A percentile compares a stretch with the other conserved stretches of the same genome.
phyloP scores from a whole-genome alignment of 495 filamentous ascomycete genomes.

The Hyaloscypha finlandica region DNA sequence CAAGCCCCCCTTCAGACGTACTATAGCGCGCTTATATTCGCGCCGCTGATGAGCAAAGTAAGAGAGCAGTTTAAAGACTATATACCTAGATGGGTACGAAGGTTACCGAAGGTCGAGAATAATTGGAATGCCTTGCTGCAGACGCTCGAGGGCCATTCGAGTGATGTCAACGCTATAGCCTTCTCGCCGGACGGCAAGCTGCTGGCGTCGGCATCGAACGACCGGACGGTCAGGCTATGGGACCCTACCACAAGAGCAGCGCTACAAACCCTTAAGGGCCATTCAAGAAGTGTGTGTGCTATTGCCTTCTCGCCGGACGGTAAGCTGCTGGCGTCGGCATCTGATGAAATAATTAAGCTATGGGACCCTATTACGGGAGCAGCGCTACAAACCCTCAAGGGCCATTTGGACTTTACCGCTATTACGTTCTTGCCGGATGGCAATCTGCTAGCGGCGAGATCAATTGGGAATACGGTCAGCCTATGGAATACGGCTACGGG shows the following conservation, averaged over 20 bases:
- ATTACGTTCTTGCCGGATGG: neutral
- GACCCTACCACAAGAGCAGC: neutral
- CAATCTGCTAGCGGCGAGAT: neutral
- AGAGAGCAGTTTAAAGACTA: no score
- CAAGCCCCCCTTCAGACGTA: no score
- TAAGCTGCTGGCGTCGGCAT: neutral
- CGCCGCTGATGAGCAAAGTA: no score
- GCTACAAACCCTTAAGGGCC: neutral
- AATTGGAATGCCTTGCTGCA: neutral
- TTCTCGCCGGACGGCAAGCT: neutral
- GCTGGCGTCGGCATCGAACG: neutral
- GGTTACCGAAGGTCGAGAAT: neutral
- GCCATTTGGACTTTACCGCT: neutral
- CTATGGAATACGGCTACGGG: neutral
- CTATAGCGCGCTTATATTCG: no score
- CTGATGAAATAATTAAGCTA: no score
- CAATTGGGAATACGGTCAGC: no score
- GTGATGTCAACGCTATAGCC: neutral
- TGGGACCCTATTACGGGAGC: neutral
- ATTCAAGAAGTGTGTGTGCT: neutral
- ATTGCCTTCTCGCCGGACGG: no score
- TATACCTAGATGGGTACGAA: neutral
- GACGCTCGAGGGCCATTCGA: neutral
- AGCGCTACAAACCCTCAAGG: neutral
- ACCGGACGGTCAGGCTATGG: neutral